Evolutionary conservation across 768 basidiomycete genomes (phyloP), one percentile per base, ranked within the genome.

Genomic region (Pisolithus tinctorius): DNA sequence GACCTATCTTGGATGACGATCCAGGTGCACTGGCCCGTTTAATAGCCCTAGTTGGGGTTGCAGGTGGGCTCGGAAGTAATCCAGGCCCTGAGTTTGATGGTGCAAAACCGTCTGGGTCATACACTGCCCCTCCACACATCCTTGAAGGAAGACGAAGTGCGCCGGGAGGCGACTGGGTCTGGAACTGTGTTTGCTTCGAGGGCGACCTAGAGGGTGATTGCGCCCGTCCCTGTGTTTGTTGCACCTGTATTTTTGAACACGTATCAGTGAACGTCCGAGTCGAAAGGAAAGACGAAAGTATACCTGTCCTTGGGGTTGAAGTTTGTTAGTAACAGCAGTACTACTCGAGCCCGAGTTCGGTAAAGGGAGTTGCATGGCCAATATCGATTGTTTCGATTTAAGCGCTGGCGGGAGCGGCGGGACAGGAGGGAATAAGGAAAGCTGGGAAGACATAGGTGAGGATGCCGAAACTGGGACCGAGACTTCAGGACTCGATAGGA

Each of bases 91-190:
- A 42, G 9, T 13, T 42, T 6, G 37, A 40, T 4, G 54, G 40
- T 6, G 51, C 26, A 39, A 42, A 17, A 26, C 45, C 36, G 13
- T 53, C 17, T 16, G 53, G 62, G 6, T 55, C 56, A 17, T 62
- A 62, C 8, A 62, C 60, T 11, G 55, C 39, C 39, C 54, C 67
- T 61, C 63, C 65, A 16, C 63, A 63, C 38, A 67, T 58, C 45
- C 65, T 59, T 16, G 67, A 69, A 4, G 65, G 65, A 39, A 67
- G 48, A 30, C 65, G 63, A n/a, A 67, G 47, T n/a, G 57, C 62
- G 16, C 65, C 65, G 16, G 67, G 63, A 1, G 65, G 50, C 0
- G 65, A 57, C 23, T 65, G 63, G 23, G 31, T 20, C 31, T 47
- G 45, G n/a, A 36, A 23, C n/a, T 47, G 31, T 37, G 31, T 11